Evolutionary conservation across 139 green algal species (phyloP).

Genomic region (Eudorina sp.): DNA sequence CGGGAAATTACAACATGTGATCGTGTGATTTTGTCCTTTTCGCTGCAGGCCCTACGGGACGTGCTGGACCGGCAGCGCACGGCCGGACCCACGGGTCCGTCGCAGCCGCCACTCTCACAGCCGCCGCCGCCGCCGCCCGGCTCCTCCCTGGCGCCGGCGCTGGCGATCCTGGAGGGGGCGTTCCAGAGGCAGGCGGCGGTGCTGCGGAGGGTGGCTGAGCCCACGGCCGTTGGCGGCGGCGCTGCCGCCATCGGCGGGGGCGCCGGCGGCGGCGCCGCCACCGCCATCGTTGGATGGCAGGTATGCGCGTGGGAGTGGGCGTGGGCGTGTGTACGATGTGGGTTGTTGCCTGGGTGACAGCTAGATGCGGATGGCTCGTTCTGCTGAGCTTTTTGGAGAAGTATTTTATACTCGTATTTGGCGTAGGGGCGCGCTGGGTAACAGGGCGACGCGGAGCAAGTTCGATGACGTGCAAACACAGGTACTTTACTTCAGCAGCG

Average conservation of each 20-base stretch:
- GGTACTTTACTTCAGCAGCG: no score
- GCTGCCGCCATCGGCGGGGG: neutral
- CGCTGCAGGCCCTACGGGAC: neutral
- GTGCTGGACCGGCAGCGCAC: neutral
- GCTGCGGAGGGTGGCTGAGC: conserved; percentile 27
- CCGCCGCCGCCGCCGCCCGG: neutral
- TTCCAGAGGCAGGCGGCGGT: conserved; percentile 8
- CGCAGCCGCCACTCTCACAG: neutral
- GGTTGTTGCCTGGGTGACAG: no score
- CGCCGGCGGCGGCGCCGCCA: neutral
- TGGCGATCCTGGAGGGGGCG: neutral
- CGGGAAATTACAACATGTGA: neutral
- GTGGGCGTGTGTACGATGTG: no score
- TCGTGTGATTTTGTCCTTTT: neutral
- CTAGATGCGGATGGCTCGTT: no score
- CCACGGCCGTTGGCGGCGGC: neutral
- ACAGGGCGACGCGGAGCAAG: no score
- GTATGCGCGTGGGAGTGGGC: neutral
- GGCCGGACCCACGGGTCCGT: neutral
- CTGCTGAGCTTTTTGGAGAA: no score
- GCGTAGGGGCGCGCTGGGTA: no score
- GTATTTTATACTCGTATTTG: no score
- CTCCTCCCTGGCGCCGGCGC: neutral
- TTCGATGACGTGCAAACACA: no score
- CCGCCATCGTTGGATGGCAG: neutral